Evolutionary conservation across 768 basidiomycete species (phyloP).

Genomic region (Heimioporus sp.): DNA sequence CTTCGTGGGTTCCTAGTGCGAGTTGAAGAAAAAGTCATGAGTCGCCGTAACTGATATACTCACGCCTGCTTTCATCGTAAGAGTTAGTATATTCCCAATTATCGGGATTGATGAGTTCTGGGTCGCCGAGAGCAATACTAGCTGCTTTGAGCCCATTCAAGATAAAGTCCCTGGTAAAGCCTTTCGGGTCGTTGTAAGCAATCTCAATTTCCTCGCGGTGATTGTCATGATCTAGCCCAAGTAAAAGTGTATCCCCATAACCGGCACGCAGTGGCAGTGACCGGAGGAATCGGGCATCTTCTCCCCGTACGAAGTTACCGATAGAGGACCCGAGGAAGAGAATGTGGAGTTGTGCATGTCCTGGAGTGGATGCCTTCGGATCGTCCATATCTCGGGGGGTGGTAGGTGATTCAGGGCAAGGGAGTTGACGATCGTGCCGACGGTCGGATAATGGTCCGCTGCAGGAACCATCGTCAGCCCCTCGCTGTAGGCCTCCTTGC

Average conservation of each 20-base stretch:
- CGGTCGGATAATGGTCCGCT: neutral
- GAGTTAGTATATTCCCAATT: conserved; percentile 74
- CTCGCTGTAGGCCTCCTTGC: conserved; percentile 32
- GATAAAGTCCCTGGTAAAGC: conserved; percentile 72
- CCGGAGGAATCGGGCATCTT: conserved; percentile 69
- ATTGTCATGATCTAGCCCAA: conserved; percentile 90
- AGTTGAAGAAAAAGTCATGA: neutral
- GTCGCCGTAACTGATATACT: conserved; percentile 16
- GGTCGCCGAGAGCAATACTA: conserved; percentile 65
- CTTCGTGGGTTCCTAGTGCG: conserved; percentile 74
- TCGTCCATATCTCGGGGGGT: neutral
- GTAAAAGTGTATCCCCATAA: conserved; percentile 76
- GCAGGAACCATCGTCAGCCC: neutral
- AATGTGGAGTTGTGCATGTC: conserved; percentile 65
- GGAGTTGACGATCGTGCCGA: neutral
- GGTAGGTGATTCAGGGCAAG: conserved; percentile 39
- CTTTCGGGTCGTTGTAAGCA: conserved; percentile 84
- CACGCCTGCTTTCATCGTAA: conserved; percentile 56
- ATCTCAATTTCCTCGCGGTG: conserved; percentile 65
- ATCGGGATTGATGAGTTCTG: conserved; percentile 55
- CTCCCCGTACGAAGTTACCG: conserved; percentile 81
- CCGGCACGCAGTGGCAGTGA: conserved; percentile 75
- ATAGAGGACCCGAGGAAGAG: conserved; percentile 91
- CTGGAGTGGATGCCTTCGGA: conserved; percentile 46
- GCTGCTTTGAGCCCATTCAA: conserved; percentile 81